These are phyloP conservation scores for Deuterostichococcus epilithicus DNA, from an alignment of 139 green algal genomes.

Conservation along the genomic window DNA sequence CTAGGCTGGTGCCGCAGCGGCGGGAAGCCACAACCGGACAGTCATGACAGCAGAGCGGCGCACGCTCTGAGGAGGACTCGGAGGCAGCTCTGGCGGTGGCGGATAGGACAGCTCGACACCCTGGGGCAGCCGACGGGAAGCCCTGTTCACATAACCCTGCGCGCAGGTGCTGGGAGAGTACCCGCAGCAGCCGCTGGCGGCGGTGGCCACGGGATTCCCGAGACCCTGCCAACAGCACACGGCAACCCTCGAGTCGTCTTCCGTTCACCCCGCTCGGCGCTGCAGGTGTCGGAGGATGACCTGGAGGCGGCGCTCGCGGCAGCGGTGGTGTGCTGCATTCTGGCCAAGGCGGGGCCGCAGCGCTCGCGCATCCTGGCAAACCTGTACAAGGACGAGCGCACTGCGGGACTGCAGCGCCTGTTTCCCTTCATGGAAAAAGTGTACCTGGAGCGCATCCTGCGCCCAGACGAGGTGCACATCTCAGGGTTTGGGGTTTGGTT, in stretches of 20 bases:
- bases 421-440: conserved; percentile 93
- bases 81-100: too few relatives aligned
- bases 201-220: too few relatives aligned
- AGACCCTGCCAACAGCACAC: too few relatives aligned
- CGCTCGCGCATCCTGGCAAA: conserved; percentile 78
- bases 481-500: background rate
- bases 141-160: too few relatives aligned
- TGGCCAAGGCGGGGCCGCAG: conserved; percentile 88
- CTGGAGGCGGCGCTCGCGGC: conserved; percentile 65
- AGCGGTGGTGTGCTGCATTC: conserved; percentile 86
- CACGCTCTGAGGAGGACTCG: too few relatives aligned
- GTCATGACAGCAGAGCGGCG: too few relatives aligned
- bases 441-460: conserved; percentile 92
- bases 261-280: background rate
- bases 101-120: too few relatives aligned
- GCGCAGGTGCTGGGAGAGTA: too few relatives aligned
- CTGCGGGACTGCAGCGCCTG: conserved; percentile 57
- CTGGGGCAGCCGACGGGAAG: too few relatives aligned
- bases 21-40: too few relatives aligned
- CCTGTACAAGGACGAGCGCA: conserved; percentile 94
- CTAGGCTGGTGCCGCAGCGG: too few relatives aligned
- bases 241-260: background rate
- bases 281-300: conserved; percentile 60
- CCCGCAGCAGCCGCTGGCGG: too few relatives aligned
- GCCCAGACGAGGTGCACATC: conserved; percentile 53